phyloP scores from a whole-genome alignment of 768 basidiomycete genomes.

The Phylloporus sp. region DNA sequence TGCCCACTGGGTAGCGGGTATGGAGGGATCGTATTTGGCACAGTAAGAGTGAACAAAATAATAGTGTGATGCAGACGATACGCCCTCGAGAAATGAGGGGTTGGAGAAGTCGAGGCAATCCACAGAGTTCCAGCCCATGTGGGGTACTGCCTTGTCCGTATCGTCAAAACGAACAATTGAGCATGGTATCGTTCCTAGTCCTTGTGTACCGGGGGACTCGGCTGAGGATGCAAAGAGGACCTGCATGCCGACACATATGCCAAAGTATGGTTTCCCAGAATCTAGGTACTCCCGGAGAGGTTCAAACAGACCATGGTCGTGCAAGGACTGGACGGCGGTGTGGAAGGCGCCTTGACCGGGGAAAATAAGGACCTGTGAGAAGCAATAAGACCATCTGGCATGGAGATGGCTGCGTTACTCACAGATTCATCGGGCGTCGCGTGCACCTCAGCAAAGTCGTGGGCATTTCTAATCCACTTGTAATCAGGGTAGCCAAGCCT shows the following conservation, averaged over 20 bases:
- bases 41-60: conserved; percentile 98
- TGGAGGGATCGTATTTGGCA: conserved; percentile 65
- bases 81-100: conserved; percentile 40
- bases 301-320: conserved; percentile 66
- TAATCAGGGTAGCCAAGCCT: conserved; percentile 77
- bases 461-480: conserved; percentile 78
- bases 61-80: conserved; percentile 63
- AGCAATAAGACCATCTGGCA: conserved; percentile 8
- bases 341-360: conserved; percentile 96
- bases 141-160: conserved; percentile 83
- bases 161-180: conserved; percentile 72
- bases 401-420: conserved; percentile 35
- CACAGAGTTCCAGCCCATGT: conserved; percentile 95
- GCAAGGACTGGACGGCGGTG: conserved; percentile 77
- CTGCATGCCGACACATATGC: conserved; percentile 99
- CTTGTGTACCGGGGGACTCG: conserved; percentile 64
- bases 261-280: conserved; percentile 91
- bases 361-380: conserved; percentile 81
- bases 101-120: conserved; percentile 49
- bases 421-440: conserved; percentile 50
- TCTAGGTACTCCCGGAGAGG: conserved; percentile 79
- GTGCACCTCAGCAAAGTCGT: conserved; percentile 66
- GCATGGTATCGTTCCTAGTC: conserved; percentile 83
- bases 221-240: conserved; percentile 85
- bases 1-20: conserved; percentile 67